Conservation (phyloP, 768 basidiomycete genomes). For the Rhizopogon rudus region DNA sequence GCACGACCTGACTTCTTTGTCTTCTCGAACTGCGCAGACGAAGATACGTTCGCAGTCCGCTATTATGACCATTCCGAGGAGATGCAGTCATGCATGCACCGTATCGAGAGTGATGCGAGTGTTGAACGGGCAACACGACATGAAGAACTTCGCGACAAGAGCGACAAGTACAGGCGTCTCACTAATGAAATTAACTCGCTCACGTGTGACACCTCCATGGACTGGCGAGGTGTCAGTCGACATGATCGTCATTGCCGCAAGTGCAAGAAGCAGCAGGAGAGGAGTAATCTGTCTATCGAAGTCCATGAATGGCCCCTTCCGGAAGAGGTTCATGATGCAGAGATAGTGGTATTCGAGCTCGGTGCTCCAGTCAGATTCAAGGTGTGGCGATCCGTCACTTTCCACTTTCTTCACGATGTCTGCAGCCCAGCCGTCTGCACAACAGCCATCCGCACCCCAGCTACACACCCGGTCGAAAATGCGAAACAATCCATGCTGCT, state of each 20-base stretch:
- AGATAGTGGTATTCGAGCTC: constrained; percentile 38
- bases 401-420: constrained; percentile 30
- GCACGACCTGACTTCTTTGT: constrained; percentile 21
- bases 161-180: constrained; percentile 8
- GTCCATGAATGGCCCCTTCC: constrained; percentile 46
- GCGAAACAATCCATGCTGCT: constrained; percentile 2
- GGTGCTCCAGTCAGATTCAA: constrained; percentile 29
- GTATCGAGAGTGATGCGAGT: constrained; percentile 26
- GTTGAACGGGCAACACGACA: constrained; percentile 13
- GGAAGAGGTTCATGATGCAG: constrained; percentile 6
- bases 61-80: constrained; percentile 20
- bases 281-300: constrained; percentile 18
- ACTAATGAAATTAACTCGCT: not conserved
- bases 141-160: constrained; percentile 20
- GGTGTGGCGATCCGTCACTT: constrained; percentile 37
- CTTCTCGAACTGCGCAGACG: constrained; percentile 20
- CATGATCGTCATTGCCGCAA: constrained; percentile 12
- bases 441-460: no score
- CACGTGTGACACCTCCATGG: not conserved
- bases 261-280: constrained; percentile 18
- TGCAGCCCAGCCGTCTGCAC: no score
- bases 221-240: not conserved
- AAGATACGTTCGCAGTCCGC: constrained; percentile 27
- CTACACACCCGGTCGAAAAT: not conserved
- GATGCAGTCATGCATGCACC: constrained; percentile 16